Evolutionary conservation across 306 rosid genomes (phyloP).

Genomic region (Trifolium subterraneum): DNA sequence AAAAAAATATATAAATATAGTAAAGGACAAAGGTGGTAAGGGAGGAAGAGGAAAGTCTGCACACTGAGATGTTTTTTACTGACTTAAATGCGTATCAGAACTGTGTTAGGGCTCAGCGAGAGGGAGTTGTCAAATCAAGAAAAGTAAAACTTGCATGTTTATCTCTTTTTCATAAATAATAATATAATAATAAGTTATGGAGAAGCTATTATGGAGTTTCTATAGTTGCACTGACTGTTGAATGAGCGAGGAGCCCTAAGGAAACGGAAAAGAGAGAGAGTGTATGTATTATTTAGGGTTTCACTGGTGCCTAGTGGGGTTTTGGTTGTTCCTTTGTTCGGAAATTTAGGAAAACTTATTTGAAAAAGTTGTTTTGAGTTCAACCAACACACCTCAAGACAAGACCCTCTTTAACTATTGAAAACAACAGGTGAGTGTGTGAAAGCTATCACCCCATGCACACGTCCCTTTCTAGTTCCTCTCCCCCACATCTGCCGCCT

Average conservation of each 20-base stretch:
- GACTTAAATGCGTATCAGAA: conserved; percentile 81
- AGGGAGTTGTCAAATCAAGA: conserved; percentile 92
- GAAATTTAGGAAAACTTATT: conserved; percentile 59
- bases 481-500: conserved; percentile 99
- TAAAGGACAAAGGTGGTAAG: conserved; percentile 85
- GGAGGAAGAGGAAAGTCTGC: conserved; percentile 58
- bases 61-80: conserved; percentile 65
- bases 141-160: conserved; percentile 47
- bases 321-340: conserved; percentile 48
- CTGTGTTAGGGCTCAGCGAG: conserved; percentile 68
- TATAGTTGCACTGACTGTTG: conserved; percentile 49
- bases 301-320: conserved; percentile 29
- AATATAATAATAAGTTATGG: background rate
- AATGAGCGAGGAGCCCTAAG: conserved; percentile 55
- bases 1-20: conserved; percentile 59
- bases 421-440: conserved; percentile 82
- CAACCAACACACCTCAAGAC: conserved; percentile 61
- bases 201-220: conserved; percentile 53
- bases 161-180: conserved; percentile 41
- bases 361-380: conserved; percentile 38
- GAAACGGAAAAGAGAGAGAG: conserved; percentile 49
- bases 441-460: conserved; percentile 99
- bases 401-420: conserved; percentile 75
- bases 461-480: conserved; percentile 99
- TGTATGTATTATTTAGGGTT: conserved; percentile 26